Percentiles rank a stretch among this genome's conserved stretches.
Evolutionary conservation across 768 basidiomycete genomes (phyloP).

Genomic region (Hygrophorus pudorinus): DNA sequence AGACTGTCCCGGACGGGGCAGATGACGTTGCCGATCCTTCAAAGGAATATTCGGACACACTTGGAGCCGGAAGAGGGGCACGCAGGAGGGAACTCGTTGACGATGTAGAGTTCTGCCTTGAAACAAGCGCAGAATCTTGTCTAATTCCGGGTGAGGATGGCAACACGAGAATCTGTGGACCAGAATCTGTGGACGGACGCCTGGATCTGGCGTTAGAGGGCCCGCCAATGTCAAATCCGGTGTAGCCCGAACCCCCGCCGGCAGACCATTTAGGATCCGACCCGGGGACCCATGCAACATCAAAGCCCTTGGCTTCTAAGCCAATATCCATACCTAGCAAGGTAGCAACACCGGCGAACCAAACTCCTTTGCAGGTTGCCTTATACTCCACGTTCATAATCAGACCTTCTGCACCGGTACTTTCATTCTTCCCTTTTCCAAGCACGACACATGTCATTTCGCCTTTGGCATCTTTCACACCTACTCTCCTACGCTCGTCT

Average conservation of each 20-base stretch:
- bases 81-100: constrained; percentile 62
- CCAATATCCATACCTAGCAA: constrained; percentile 69
- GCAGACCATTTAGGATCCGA: constrained; percentile 47
- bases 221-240: constrained; percentile 54
- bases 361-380: constrained; percentile 64
- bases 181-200: constrained; percentile 41
- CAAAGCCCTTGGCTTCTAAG: constrained; percentile 57
- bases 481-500: constrained; percentile 57
- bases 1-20: constrained; percentile 27
- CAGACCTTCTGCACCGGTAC: constrained; percentile 37
- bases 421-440: constrained; percentile 35
- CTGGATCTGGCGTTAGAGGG: constrained; percentile 30
- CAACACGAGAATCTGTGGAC: constrained; percentile 15
- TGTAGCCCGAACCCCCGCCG: constrained; percentile 55
- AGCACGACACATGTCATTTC: constrained; percentile 55
- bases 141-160: constrained; percentile 13
- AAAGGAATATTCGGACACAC: constrained; percentile 66
- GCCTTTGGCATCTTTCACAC: constrained; percentile 56
- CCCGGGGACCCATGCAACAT: constrained; percentile 56
- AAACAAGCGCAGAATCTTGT: constrained; percentile 9
- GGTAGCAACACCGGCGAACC: constrained; percentile 79
- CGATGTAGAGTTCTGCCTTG: constrained; percentile 31
- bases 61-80: constrained; percentile 58
- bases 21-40: constrained; percentile 38
- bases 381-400: constrained; percentile 62